Conservation (phyloP, 306 rosid genomes). For the Cicer cuneatum region DNA sequence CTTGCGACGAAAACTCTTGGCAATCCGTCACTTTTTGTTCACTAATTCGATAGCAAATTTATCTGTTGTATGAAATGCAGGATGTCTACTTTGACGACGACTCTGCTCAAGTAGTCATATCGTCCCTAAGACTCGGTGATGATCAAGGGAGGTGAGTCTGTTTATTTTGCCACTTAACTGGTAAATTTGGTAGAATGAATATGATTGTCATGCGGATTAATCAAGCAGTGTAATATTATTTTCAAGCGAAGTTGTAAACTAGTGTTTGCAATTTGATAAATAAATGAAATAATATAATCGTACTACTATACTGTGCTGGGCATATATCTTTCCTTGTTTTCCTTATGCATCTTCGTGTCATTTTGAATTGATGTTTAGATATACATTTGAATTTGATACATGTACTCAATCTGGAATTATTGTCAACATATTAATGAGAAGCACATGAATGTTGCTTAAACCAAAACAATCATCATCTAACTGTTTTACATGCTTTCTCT, state of each 20-base stretch:
- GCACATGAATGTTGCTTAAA: not conserved
- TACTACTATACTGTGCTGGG: not conserved
- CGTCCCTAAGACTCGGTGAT: conserved; percentile 89
- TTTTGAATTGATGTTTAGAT: conserved; percentile 20
- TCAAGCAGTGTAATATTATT: conserved; percentile 21
- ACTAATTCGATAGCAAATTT: conserved; percentile 27
- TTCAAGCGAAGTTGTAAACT: not conserved
- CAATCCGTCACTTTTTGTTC: not conserved
- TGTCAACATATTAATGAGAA: conserved; percentile 7
- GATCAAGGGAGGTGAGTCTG: conserved; percentile 94
- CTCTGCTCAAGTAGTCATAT: conserved; percentile 95
- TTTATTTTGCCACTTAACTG: conserved; percentile 12
- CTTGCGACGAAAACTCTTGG: not conserved
- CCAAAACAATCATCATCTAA: conserved; percentile 16
- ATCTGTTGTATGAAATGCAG: conserved; percentile 53
- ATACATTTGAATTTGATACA: conserved; percentile 4
- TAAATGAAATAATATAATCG: conserved; percentile 8
- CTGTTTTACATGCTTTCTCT: not conserved
- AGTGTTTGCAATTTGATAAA: conserved; percentile 9
- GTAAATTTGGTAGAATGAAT: conserved; percentile 2
- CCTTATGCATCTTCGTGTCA: conserved; percentile 21
- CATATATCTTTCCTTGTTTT: conserved; percentile 27
- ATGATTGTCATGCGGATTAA: conserved; percentile 9
- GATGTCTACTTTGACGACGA: conserved; percentile 97
- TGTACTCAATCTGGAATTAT: not conserved